Conservation (phyloP, 768 basidiomycete species). For the Lentinula raphanica region DNA sequence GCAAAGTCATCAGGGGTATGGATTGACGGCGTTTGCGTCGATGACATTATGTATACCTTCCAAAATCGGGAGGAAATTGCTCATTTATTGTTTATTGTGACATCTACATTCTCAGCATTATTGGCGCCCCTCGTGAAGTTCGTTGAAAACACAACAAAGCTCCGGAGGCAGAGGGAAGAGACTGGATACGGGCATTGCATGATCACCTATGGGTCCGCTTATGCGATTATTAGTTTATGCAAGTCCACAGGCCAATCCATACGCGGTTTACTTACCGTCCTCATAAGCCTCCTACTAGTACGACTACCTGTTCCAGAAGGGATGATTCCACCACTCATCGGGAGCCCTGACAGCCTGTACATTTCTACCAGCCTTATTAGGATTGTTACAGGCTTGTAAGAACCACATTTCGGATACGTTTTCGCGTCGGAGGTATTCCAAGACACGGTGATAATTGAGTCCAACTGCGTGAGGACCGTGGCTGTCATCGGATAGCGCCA, state of each 20-base stretch:
- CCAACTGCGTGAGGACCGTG: conserved; percentile 89
- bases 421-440: conserved; percentile 57
- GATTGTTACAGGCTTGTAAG: conserved; percentile 34
- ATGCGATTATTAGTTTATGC: too few species aligned
- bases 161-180: too few species aligned
- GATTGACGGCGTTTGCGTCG: background rate
- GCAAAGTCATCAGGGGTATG: background rate
- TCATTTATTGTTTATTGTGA: background rate
- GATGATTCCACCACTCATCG: conserved; percentile 53
- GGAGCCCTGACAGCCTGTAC: conserved; percentile 39
- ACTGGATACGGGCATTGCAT: too few species aligned
- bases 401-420: conserved; percentile 65
- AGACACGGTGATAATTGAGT: conserved; percentile 69
- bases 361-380: conserved; percentile 44
- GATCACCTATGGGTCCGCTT: too few species aligned
- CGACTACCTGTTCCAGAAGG: conserved; percentile 45
- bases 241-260: too few species aligned
- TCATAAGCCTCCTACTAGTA: too few species aligned
- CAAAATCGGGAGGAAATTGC: background rate
- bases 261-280: background rate
- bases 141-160: too few species aligned
- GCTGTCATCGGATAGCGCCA: conserved; percentile 92
- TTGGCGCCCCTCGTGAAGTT: background rate
- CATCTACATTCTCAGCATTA: background rate
- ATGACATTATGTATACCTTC: background rate